These are phyloP conservation scores for Saturnispora quitensis DNA, from an alignment of 805 yeast species.

Conservation along the genomic window DNA sequence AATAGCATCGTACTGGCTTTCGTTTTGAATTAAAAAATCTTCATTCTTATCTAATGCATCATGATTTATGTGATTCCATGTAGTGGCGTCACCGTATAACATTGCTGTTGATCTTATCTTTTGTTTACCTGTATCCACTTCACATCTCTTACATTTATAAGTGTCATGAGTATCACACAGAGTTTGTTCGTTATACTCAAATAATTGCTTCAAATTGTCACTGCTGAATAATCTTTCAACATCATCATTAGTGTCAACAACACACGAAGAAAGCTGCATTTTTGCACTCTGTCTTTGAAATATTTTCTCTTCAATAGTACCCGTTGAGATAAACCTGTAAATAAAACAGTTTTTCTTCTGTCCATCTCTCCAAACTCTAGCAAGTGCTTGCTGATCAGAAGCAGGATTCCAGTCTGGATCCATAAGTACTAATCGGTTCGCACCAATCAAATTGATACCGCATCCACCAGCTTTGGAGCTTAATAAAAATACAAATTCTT, in stretches of 20 bases:
- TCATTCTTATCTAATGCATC: conserved; percentile 54
- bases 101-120: conserved; percentile 62
- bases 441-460: conserved; percentile 95
- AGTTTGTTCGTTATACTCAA: conserved; percentile 58
- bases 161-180: conserved; percentile 89
- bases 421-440: conserved; percentile 76
- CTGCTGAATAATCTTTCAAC: conserved; percentile 87
- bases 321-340: conserved; percentile 87
- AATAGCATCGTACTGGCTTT: conserved; percentile 56
- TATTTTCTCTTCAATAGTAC: conserved; percentile 93
- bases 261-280: conserved; percentile 85
- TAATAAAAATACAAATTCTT: conserved; percentile 78
- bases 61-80: conserved; percentile 88
- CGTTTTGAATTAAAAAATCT: conserved; percentile 72
- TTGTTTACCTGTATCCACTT: conserved; percentile 45
- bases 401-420: conserved; percentile 99
- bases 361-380: conserved; percentile 98
- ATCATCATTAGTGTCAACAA: conserved; percentile 92
- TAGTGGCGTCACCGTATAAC: conserved; percentile 95
- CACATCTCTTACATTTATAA: conserved; percentile 78
- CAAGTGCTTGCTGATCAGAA: conserved; percentile 94
- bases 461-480: conserved; percentile 99
- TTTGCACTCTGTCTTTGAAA: conserved; percentile 95
- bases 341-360: conserved; percentile 95
- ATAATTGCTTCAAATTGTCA: conserved; percentile 68